Evolutionary conservation across 2,329 filamentous ascomycete genomes (phyloP).

Genomic region (Zopfia rhizophila): DNA sequence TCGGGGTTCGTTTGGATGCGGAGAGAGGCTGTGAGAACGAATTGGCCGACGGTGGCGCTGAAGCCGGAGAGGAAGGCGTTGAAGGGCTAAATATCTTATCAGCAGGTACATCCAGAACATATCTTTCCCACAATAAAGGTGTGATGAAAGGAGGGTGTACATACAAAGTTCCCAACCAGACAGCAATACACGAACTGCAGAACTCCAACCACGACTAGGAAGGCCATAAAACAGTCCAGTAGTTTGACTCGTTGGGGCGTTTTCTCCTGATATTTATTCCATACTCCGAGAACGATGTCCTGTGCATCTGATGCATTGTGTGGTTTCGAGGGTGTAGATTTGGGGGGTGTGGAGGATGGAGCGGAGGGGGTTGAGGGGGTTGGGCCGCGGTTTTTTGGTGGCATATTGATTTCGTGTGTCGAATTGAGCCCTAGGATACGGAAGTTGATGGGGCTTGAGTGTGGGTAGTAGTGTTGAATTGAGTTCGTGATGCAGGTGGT

Average conservation of each 20-base stretch:
- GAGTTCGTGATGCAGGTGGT: too few relatives aligned
- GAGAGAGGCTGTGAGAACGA: conserved; percentile 90
- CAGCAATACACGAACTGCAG: conserved; percentile 95
- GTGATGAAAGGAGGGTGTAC: conserved; percentile 54
- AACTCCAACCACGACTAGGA: conserved; percentile 84
- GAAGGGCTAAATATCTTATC: conserved; percentile 76
- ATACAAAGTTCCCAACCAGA: conserved; percentile 91
- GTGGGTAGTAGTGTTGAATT: too few relatives aligned
- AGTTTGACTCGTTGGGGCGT: conserved; percentile 94
- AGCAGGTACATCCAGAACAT: too few relatives aligned
- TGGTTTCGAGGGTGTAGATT: conserved; percentile 36
- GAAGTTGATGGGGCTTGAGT: conserved; percentile 4
- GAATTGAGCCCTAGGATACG: too few relatives aligned
- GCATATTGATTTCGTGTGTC: conserved; percentile 37
- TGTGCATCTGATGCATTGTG: conserved; percentile 50
- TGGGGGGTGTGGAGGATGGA: conserved; percentile 31
- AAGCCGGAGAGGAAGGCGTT: conserved; percentile 98
- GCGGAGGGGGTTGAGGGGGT: conserved; percentile 27
- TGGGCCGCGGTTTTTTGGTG: conserved; percentile 43
- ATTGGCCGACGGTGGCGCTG: conserved; percentile 93
- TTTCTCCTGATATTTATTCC: conserved; percentile 79
- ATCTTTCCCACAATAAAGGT: too few relatives aligned
- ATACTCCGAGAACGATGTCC: conserved; percentile 75
- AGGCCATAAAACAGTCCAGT: conserved; percentile 89
- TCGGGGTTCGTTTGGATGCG: conserved; percentile 90